Conservation (phyloP, 2,329 filamentous ascomycete species). For the Exophiala sideris region DNA sequence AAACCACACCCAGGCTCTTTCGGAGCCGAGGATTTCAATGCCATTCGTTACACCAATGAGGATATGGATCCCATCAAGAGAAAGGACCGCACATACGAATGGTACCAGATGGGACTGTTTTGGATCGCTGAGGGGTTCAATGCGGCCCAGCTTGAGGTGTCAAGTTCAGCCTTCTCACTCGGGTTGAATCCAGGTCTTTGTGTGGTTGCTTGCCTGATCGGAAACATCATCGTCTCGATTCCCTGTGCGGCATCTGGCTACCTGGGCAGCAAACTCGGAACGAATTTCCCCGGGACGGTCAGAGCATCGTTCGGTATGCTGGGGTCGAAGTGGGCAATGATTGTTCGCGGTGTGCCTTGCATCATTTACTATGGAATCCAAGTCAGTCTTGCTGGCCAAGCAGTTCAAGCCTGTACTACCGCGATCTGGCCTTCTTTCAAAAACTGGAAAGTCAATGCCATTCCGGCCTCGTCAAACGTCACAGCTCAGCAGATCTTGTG, state of each 20-base stretch:
- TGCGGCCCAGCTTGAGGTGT: constrained; percentile 11
- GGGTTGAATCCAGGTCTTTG: constrained; percentile 13
- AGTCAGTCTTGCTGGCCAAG: constrained; percentile 10
- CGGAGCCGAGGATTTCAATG: constrained; percentile 6
- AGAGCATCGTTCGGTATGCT: constrained; percentile 10
- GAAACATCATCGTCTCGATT: constrained; percentile 15
- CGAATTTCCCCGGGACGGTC: constrained; percentile 9
- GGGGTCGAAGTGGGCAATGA: constrained; percentile 10
- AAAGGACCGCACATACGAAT: constrained; percentile 14
- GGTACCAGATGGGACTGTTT: constrained; percentile 17
- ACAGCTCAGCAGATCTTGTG: constrained; percentile 54
- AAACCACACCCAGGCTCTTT: constrained; percentile 13
- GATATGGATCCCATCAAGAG: constrained; percentile 15
- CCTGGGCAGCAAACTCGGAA: constrained; percentile 7
- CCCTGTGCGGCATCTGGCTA: constrained; percentile 15
- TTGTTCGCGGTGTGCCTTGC: constrained; percentile 10
- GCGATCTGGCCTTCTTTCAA: constrained; percentile 46
- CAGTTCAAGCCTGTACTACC: constrained; percentile 33
- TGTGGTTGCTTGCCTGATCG: constrained; percentile 10
- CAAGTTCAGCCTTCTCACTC: constrained; percentile 14
- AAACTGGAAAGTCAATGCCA: constrained; percentile 49
- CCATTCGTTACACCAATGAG: constrained; percentile 10
- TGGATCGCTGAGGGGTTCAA: constrained; percentile 17
- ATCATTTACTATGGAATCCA: constrained; percentile 13
- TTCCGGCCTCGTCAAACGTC: constrained; percentile 52